Percentiles rank a stretch among this genome's conserved stretches.
Conservation (phyloP, 2,329 filamentous ascomycete genomes). For the Penicillium sp. region DNA sequence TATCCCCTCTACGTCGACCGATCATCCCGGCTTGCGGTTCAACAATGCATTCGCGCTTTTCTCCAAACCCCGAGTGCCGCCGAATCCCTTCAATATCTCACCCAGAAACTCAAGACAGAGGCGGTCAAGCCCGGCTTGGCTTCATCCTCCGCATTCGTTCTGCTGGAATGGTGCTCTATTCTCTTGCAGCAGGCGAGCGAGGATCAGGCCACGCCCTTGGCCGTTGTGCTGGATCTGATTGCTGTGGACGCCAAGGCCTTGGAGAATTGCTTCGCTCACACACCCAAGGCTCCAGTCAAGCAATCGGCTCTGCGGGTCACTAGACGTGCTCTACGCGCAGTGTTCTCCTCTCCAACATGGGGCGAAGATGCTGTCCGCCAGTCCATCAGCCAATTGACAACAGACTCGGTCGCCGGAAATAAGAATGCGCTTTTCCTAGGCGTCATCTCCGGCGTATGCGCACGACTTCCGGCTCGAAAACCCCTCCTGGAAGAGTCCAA, state of each 20-base stretch:
- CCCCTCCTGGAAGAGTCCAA: constrained; percentile 68
- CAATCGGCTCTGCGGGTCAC: constrained; percentile 77
- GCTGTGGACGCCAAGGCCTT: constrained; percentile 72
- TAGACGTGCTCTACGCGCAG: constrained; percentile 75
- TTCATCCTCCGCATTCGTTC: constrained; percentile 78
- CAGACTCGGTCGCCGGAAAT: constrained; percentile 67
- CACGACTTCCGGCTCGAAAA: constrained; percentile 68
- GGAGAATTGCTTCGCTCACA: constrained; percentile 74
- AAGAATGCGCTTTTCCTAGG: constrained; percentile 80
- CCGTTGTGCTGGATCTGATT: constrained; percentile 63
- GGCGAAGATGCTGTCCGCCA: constrained; percentile 65
- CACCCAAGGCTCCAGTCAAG: constrained; percentile 66
- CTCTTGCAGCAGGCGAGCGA: constrained; percentile 73
- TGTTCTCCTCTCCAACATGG: constrained; percentile 64
- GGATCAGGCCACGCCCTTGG: constrained; percentile 68
- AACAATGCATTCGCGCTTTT: constrained; percentile 74
- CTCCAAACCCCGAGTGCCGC: constrained; percentile 63
- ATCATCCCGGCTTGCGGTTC: constrained; percentile 78
- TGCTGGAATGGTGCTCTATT: constrained; percentile 87
- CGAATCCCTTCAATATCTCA: constrained; percentile 58
- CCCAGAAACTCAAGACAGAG: constrained; percentile 71
- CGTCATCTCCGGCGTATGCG: constrained; percentile 83
- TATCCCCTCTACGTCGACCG: constrained; percentile 87
- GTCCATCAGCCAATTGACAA: constrained; percentile 68
- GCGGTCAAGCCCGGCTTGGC: constrained; percentile 77